These are phyloP conservation scores for Rostrohypoxylon terebratum DNA, from an alignment of 495 filamentous ascomycete genomes.

Conservation along the genomic window DNA sequence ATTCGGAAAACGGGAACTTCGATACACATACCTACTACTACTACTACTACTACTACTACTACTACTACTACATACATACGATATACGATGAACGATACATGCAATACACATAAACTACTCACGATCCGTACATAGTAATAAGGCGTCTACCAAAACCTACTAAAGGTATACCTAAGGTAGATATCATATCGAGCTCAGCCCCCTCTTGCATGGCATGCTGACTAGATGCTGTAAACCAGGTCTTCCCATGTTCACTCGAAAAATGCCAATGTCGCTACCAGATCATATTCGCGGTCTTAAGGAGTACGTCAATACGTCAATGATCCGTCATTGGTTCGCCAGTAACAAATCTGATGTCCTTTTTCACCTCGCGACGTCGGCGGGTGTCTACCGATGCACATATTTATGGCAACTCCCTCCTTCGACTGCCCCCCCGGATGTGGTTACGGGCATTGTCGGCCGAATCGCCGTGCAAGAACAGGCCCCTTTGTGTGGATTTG, in stretches of 20 bases:
- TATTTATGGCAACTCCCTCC: constrained; percentile 22
- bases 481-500: constrained; percentile 24
- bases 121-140: neutral
- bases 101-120: neutral
- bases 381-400: constrained; percentile 32
- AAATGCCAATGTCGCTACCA: constrained; percentile 11
- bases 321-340: constrained; percentile 19
- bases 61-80: too few relatives aligned
- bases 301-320: constrained; percentile 21
- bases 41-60: too few relatives aligned
- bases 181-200: constrained; percentile 31
- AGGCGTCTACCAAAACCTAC: neutral
- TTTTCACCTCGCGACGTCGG: constrained; percentile 27
- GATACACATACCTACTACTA: constrained; percentile 9
- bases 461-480: constrained; percentile 30
- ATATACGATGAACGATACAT: neutral
- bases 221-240: constrained; percentile 19
- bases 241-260: constrained; percentile 9
- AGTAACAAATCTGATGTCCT: constrained; percentile 17
- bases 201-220: constrained; percentile 4
- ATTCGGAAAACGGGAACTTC: constrained; percentile 19
- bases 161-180: constrained; percentile 4
- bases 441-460: constrained; percentile 36
- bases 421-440: constrained; percentile 17
- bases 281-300: constrained; percentile 14